A percentile compares a stretch with the other conserved stretches of the same genome.
Evolutionary conservation across 2,329 filamentous ascomycete genomes (phyloP).

Genomic region (Falciphora oryzae): DNA sequence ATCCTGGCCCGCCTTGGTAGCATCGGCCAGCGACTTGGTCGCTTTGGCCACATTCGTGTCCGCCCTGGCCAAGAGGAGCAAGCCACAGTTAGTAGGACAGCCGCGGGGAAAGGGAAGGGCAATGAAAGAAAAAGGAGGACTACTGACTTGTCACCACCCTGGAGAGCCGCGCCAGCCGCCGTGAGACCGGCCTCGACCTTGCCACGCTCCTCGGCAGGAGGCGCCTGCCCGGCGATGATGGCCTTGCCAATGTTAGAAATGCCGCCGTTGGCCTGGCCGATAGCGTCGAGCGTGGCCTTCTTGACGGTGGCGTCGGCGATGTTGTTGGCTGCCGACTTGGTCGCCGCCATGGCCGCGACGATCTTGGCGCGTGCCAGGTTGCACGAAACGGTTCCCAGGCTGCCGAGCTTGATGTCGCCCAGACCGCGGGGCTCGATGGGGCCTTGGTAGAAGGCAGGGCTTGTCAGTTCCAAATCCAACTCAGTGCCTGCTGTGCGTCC

Average conservation of each 20-base stretch:
- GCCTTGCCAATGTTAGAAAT: slow-evolving; percentile 4
- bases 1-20: slow-evolving; percentile 2
- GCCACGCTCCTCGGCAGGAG: not conserved
- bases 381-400: not conserved
- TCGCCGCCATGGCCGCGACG: not conserved
- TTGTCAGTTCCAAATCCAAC: too few relatives aligned
- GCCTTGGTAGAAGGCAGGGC: not conserved
- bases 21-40: not conserved
- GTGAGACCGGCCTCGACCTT: not conserved
- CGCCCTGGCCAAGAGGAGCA: not conserved
- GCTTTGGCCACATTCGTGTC: not conserved
- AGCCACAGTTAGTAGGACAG: not conserved
- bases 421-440: not conserved
- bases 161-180: not conserved
- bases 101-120: not conserved
- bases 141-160: not conserved
- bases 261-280: not conserved
- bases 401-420: not conserved
- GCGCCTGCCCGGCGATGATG: not conserved
- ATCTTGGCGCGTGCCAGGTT: slow-evolving; percentile 4
- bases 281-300: not conserved
- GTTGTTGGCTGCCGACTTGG: not conserved
- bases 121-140: not conserved
- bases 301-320: slow-evolving; percentile 1
- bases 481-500: too few relatives aligned